Base-by-base conservation (phyloP, 192 early-diverging fungal species). In the Gonapodya prolifera region DNA sequence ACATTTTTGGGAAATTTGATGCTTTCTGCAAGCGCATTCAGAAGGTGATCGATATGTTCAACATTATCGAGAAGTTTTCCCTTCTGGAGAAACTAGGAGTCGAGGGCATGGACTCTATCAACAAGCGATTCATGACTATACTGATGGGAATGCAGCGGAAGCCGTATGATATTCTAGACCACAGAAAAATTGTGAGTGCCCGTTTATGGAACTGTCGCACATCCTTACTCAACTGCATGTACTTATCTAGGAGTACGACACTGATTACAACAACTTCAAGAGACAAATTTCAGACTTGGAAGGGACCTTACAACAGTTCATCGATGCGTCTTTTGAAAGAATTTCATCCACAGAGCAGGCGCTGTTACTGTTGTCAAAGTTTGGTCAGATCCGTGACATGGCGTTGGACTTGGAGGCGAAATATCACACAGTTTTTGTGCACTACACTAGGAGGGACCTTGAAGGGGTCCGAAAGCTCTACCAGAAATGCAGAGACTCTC, bases 1-100 rank as follows among this genome's bases (percentile, higher is more conserved):
- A 90, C 79, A 89, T 90, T 78, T 90, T 90, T 77, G 89, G 89
- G 34, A 90, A 90, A 78, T 89, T 90, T 77, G 89, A 90, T 79
- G 89, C 89, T 23, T 90, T 90, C 77, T 90, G 89, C 84, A 89
- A 89, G 78, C 85, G 89, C 17, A 88, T 90, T 77, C 88, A 90
- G 80, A 89, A 89, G 70, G 87, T 90, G 32, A 86, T 88, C 71
- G 89, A 90, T 78, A 90, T 90, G 89, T 90, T 90, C 81, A 86
- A 80, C 69, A 84, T 89, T 61, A 90, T 90, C 75, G 86, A 89
- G 77, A 90, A 89, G 80, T 90, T 90, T 69, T 85, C 86, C 13
- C 70, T 85, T 17, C 80, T 90, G 36, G 85, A 87, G 70, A 79
- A 79, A 31, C 85, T 90, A 34, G 86, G 89, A 8, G 82, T 90